Evolutionary conservation across 371 early-diverging fungal species (phyloP).

Genomic region (Rhizopus arrhizus): DNA sequence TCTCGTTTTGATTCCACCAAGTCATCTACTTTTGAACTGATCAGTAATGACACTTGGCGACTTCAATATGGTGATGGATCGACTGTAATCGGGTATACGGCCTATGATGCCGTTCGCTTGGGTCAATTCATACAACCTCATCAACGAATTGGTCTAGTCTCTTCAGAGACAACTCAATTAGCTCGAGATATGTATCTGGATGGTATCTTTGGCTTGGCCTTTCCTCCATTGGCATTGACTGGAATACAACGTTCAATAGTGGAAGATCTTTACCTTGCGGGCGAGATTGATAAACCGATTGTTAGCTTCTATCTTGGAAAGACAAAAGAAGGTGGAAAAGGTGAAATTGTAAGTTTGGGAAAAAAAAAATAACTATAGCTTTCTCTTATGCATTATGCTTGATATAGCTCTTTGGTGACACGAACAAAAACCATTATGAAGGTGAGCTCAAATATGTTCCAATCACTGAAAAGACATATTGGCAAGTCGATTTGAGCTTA

Average conservation of each 20-base stretch:
- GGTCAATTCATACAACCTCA: conserved; percentile 29
- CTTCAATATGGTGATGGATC: conserved; percentile 59
- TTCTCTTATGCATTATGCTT: not conserved
- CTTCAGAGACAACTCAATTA: conserved; percentile 9
- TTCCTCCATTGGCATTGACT: conserved; percentile 43
- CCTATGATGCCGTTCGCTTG: conserved; percentile 44
- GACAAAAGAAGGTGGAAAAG: conserved; percentile 35
- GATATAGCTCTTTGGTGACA: conserved; percentile 39
- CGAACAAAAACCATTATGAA: conserved; percentile 39
- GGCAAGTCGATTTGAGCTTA: conserved; percentile 52
- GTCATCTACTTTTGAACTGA: conserved; percentile 23
- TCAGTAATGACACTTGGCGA: conserved; percentile 34
- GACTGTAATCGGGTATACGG: conserved; percentile 44
- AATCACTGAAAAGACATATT: conserved; percentile 42
- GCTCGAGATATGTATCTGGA: conserved; percentile 44
- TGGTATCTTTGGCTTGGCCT: conserved; percentile 61
- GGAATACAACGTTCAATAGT: conserved; percentile 33
- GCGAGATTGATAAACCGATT: conserved; percentile 27
- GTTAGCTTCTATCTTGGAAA: conserved; percentile 44
- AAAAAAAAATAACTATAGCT: not conserved
- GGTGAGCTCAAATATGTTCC: conserved; percentile 52
- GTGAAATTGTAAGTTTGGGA: conserved; percentile 38
- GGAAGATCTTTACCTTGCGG: conserved; percentile 26
- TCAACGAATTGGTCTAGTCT: conserved; percentile 35
- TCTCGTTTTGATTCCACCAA: conserved; percentile 27